Evolutionary conservation across 1,284 basidiomycete species (phyloP).

Genomic region (Pseudomicrostroma phylloplanum): DNA sequence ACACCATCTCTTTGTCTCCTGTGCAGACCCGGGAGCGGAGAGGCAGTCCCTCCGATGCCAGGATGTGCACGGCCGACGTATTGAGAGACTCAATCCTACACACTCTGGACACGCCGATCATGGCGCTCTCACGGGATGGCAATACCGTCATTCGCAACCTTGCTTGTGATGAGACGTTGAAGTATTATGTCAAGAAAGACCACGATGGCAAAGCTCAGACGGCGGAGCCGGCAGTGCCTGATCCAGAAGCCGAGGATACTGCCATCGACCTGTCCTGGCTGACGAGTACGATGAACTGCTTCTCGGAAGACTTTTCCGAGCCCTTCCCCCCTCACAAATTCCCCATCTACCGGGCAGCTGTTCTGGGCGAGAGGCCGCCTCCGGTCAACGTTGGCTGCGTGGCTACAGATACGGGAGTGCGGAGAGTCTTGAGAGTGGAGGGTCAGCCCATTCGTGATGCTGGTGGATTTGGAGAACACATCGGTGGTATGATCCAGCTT

Average conservation of each 20-base stretch:
- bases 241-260: conserved; percentile 14
- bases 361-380: conserved; percentile 28
- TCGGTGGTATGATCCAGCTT: conserved; percentile 37
- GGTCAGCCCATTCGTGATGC: conserved; percentile 37
- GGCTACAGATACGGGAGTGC: conserved; percentile 24
- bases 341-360: conserved; percentile 40
- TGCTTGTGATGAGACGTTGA: conserved; percentile 37
- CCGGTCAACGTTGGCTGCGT: conserved; percentile 30
- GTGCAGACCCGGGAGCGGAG: conserved; percentile 21
- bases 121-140: conserved; percentile 37
- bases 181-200: conserved; percentile 23
- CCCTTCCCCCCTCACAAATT: conserved; percentile 32
- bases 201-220: conserved; percentile 10
- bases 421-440: conserved; percentile 26
- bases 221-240: conserved; percentile 4
- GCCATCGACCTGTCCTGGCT: conserved; percentile 37
- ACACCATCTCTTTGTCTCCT: conserved; percentile 32
- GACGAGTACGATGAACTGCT: conserved; percentile 37
- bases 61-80: conserved; percentile 23
- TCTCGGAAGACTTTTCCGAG: conserved; percentile 32
- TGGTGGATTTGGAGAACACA: conserved; percentile 37
- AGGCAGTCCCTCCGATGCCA: conserved; percentile 25
- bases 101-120: conserved; percentile 30
- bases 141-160: conserved; percentile 33
- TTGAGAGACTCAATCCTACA: conserved; percentile 33